phyloP scores from a whole-genome alignment of 129 eudicot genomes.

The Lactuca sativa region DNA sequence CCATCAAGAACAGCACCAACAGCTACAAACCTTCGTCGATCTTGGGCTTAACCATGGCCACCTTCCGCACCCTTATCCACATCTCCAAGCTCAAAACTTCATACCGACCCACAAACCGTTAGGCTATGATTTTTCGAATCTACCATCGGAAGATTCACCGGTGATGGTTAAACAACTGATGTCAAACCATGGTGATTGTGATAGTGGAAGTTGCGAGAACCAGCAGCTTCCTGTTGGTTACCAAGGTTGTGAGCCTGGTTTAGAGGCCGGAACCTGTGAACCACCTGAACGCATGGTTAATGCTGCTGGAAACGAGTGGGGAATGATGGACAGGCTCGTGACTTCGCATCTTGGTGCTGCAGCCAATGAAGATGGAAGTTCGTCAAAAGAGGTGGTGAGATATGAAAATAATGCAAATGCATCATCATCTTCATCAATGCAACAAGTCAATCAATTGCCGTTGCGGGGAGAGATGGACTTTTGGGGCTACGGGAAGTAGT shows the following conservation, averaged over 20 bases:
- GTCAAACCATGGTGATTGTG: slow-evolving; percentile 53
- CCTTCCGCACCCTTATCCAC: slow-evolving; percentile 31
- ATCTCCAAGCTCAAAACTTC: slow-evolving; percentile 44
- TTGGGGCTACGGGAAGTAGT: slow-evolving; percentile 74
- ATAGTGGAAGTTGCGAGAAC: slow-evolving; percentile 54
- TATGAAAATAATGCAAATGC: slow-evolving; percentile 37
- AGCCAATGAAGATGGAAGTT: slow-evolving; percentile 27
- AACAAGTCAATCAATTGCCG: slow-evolving; percentile 57
- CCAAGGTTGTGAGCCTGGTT: slow-evolving; percentile 38
- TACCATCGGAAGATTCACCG: slow-evolving; percentile 38
- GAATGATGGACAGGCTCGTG: slow-evolving; percentile 53
- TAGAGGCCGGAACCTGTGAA: slow-evolving; percentile 47
- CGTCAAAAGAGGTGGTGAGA: slow-evolving; percentile 32
- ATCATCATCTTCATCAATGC: slow-evolving; percentile 43
- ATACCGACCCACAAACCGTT: slow-evolving; percentile 52
- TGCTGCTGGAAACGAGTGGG: slow-evolving; percentile 52
- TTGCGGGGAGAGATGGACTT: slow-evolving; percentile 74
- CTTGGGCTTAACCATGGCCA: slow-evolving; percentile 67
- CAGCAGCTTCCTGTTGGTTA: slow-evolving; percentile 40
- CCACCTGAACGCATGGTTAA: slow-evolving; percentile 28
- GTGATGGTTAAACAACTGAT: slow-evolving; percentile 56
- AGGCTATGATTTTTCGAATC: slow-evolving; percentile 33
- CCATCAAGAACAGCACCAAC: slow-evolving; percentile 43
- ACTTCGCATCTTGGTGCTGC: slow-evolving; percentile 30
- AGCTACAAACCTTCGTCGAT: slow-evolving; percentile 47